Conservation (phyloP, 768 basidiomycete species). For the Ramaria rubella region DNA sequence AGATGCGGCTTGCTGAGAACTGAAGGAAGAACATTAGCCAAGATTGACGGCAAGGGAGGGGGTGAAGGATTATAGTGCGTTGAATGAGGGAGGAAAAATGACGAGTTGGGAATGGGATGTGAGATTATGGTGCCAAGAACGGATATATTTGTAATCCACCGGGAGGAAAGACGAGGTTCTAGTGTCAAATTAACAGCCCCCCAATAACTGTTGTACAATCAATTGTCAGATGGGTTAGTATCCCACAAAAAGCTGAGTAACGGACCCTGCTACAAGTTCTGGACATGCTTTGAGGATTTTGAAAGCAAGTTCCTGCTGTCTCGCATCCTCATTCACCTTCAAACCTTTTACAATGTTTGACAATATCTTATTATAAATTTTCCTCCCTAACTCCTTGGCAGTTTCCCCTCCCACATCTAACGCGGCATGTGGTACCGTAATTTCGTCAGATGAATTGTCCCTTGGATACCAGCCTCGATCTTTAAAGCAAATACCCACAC, state of each 20-base stretch:
- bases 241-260: constrained; percentile 2
- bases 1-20: constrained; percentile 63
- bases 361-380: constrained; percentile 78
- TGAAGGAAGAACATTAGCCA: constrained; percentile 77
- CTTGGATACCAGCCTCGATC: constrained; percentile 90
- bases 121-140: constrained; percentile 76
- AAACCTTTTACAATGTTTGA: constrained; percentile 64
- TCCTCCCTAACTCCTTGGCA: constrained; percentile 34
- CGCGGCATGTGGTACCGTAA: constrained; percentile 29
- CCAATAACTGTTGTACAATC: constrained; percentile 55
- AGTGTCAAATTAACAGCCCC: constrained; percentile 58
- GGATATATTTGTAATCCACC: constrained; percentile 87
- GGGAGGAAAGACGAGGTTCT: constrained; percentile 80
- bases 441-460: constrained; percentile 41
- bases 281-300: constrained; percentile 80
- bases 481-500: constrained; percentile 79
- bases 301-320: constrained; percentile 78
- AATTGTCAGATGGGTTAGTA: constrained; percentile 12
- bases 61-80: constrained; percentile 61
- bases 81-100: constrained; percentile 48
- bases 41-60: constrained; percentile 60
- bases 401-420: constrained; percentile 24
- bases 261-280: constrained; percentile 75
- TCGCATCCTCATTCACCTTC: constrained; percentile 82
- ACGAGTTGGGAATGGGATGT: constrained; percentile 57